Evolutionary conservation across 805 yeast species (phyloP).

Genomic region (Suhomyces tanzawaensis): DNA sequence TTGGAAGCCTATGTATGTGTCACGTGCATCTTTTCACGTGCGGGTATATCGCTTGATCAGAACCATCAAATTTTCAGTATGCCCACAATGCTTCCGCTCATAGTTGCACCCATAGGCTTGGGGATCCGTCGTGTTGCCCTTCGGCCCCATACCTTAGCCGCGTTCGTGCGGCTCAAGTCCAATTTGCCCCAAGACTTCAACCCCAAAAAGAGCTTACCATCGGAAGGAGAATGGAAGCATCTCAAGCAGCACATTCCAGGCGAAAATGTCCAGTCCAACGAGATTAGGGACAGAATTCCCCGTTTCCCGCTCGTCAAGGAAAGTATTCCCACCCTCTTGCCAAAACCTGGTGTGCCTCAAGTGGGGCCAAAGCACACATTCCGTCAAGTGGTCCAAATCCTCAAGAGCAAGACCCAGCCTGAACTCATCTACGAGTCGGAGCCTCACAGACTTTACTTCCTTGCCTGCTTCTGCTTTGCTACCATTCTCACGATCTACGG

Average conservation of each 20-base stretch:
- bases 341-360: constrained; percentile 75
- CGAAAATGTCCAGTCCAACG: constrained; percentile 43
- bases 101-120: no score
- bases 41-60: no score
- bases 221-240: constrained; percentile 41
- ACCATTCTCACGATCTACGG: constrained; percentile 70
- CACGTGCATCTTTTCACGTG: no score
- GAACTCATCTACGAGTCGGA: constrained; percentile 82
- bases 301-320: constrained; percentile 64
- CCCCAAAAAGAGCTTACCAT: constrained; percentile 30
- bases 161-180: constrained; percentile 20
- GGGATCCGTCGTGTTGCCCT: no score
- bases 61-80: no score
- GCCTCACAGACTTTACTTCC: constrained; percentile 74
- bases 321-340: constrained; percentile 62
- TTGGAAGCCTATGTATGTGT: no score
- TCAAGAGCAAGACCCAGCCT: constrained; percentile 56
- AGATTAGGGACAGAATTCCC: constrained; percentile 59
- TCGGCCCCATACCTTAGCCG: no score
- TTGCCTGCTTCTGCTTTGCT: constrained; percentile 66
- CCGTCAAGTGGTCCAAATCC: constrained; percentile 57
- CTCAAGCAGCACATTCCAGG: constrained; percentile 57
- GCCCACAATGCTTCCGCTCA: no score
- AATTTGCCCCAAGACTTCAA: constrained; percentile 30
- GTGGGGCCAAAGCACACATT: constrained; percentile 57